Evolutionary conservation across 2,329 filamentous ascomycete genomes (phyloP), one percentile per base, ranked within the genome.

Genomic region (Fusarium sp.): DNA sequence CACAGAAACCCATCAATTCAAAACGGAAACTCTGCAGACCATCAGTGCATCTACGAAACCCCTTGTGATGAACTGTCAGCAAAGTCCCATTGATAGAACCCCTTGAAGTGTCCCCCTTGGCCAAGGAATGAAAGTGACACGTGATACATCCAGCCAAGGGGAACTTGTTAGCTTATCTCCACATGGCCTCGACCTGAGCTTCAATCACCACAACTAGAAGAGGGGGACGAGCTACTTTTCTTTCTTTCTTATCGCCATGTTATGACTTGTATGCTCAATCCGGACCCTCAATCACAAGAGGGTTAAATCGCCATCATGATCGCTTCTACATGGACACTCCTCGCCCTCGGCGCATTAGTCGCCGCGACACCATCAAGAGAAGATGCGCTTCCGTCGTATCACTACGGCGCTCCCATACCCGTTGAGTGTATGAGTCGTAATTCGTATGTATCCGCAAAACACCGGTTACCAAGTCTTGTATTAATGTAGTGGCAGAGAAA

Each of bases 381-480:
- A 62, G 80, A 83, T 63, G 77, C 80, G 27, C 80, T 89, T 46
- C 88, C 88, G 0, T 89, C 88, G 28, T 90, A 90, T 75, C 86
- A 88, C 74, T 91, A 90, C 75, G 89, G 89, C 72, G 89, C 90
- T 16, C 79, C 87, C 13, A 90, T 93, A 65, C 84, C 86, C 40
- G 89, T 93, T 21, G 90, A 90, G 75, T 93, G 91, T 82, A 87
- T 93, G 84, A 91, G 92, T 75, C 86, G 91, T 64, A 92, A 89
- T 79, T 87, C 89, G 90, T 92, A 74, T 81, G 89, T 25, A 25
- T 2, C 23, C 23, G 2, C 23, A 25, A 25, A 25, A 2, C 7
- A 25, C 23, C 2, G 7, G 23, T 25, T 25, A 25, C 23, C 23
- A 25, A 25, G 23, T 25, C 23, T 25, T 7, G 23, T 25, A 8